A percentile compares a stretch with the other conserved stretches of the same genome.
These are phyloP conservation scores for Henningerozyma blattae DNA, from an alignment of 805 yeast genomes.

Conservation along the genomic window DNA sequence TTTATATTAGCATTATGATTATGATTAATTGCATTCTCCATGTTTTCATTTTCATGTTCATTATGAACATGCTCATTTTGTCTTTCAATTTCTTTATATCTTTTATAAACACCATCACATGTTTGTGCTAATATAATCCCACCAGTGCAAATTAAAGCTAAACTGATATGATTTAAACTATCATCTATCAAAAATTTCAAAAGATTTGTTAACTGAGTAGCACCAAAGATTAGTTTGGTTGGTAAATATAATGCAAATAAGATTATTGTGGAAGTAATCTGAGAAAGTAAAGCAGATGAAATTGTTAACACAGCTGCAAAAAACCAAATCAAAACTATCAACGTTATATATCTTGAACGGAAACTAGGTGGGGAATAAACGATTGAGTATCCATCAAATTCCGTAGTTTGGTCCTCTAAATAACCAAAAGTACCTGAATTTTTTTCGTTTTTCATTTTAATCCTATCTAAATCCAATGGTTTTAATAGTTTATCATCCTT, in stretches of 20 bases:
- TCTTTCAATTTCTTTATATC: background rate
- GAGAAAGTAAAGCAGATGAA: conserved; percentile 5
- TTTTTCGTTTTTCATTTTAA: conserved; percentile 25
- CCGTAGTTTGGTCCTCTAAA: conserved; percentile 30
- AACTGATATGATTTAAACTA: too few species aligned
- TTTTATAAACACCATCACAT: background rate
- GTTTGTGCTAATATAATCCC: background rate
- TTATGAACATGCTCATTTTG: conserved; percentile 12
- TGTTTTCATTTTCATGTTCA: too few species aligned
- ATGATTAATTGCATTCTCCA: too few species aligned
- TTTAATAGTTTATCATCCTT: conserved; percentile 55
- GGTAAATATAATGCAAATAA: conserved; percentile 4
- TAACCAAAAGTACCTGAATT: conserved; percentile 33
- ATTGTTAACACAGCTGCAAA: conserved; percentile 29
- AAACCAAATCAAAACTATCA: conserved; percentile 32
- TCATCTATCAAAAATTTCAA: too few species aligned
- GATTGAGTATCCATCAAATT: conserved; percentile 42
- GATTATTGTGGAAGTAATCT: conserved; percentile 7
- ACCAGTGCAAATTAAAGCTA: background rate
- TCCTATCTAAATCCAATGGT: conserved; percentile 18
- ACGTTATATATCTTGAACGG: conserved; percentile 37
- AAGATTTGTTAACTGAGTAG: too few species aligned
- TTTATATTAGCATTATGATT: too few species aligned
- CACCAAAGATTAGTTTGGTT: too few species aligned
- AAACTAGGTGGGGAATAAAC: conserved; percentile 85